A percentile compares a stretch with the other conserved stretches of the same genome.
Conservation (phyloP, 768 basidiomycete genomes). For the Auricularia auricula-judae region DNA sequence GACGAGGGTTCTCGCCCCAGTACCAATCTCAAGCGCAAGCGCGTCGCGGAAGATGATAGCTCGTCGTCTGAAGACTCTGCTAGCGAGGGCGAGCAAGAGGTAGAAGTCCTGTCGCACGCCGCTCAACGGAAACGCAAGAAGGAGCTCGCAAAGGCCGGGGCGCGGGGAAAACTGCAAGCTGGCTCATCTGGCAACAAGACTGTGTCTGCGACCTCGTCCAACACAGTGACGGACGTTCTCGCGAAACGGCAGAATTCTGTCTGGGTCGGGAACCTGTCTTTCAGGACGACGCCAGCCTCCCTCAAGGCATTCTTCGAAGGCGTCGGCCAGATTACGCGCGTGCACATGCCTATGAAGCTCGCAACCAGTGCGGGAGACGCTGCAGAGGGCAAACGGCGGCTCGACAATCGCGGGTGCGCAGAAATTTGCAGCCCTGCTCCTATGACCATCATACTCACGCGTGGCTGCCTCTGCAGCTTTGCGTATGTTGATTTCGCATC, state of each 20-base stretch:
- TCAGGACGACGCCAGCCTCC: constrained; percentile 73
- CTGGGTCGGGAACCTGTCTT: constrained; percentile 93
- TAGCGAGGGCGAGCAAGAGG: background rate
- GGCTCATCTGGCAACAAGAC: constrained; percentile 18
- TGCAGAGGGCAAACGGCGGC: constrained; percentile 23
- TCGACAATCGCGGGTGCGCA: constrained; percentile 72
- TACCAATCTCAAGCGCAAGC: background rate
- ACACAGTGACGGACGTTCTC: constrained; percentile 11
- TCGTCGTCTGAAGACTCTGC: background rate
- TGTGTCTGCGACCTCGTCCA: background rate
- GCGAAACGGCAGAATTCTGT: constrained; percentile 71
- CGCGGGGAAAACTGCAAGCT: constrained; percentile 30
- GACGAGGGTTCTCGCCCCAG: background rate
- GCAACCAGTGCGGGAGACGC: constrained; percentile 29
- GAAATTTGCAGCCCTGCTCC: background rate
- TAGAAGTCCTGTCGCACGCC: constrained; percentile 57
- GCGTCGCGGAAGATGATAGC: background rate
- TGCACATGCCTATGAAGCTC: constrained; percentile 75
- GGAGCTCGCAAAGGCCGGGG: constrained; percentile 9
- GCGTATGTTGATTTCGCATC: constrained; percentile 93
- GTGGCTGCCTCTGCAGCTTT: constrained; percentile 43
- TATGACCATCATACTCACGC: constrained; percentile 7
- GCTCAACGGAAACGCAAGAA: constrained; percentile 42
- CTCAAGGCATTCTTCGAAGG: constrained; percentile 60
- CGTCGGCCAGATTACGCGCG: constrained; percentile 47